Evolutionary conservation across 371 early-diverging fungal species (phyloP), one percentile per base, ranked within the genome.

Genomic region (Syncephalastrum racemosum): DNA sequence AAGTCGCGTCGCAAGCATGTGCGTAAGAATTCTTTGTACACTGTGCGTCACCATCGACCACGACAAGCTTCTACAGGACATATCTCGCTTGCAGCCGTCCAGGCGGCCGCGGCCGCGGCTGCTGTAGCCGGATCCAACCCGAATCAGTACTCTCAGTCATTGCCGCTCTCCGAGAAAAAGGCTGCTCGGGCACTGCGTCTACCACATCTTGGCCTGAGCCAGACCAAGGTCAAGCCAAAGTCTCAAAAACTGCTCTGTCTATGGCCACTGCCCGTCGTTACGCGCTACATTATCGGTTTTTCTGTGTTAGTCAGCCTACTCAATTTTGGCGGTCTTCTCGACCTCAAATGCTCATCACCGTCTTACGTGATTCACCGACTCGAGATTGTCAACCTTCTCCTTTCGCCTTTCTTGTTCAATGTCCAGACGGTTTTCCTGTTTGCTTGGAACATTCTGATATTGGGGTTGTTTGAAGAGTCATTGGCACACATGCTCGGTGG

Each of bases 381-480:
- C 15, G 77, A 79, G 31, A 50, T 73, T 39, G 46, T 60, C 14
- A 75, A 71, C 19, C 45, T 81, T 44, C 14, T 75, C 0, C 31
- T 77, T 12, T 77, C 82, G 2, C 79, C 82, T 13, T 81, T 79
- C 58, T 50, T 79, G 20, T 68, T 79, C 54, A 52, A 69, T 7
- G 50, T 78, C 13, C 75, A 67, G 1, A 62, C 60, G 40, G 27
- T 79, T 0, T 42, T 67, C 2, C 36, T 79, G 12, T 69, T 67
- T 56, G 71, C 64, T 1, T 75, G 73, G 72, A 81, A 81, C 58
- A 56, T 81, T 2, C 53, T 81, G n/a, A 67, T 75, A 10, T 54
- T 81, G 16, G 77, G 77, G 8, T 50, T 81, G 16, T 81, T 79
- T 55, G 80, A 82, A 52, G 76, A 78, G 58, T 76, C 78, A 2